Evolutionary conservation across 768 basidiomycete species (phyloP), one percentile per base, ranked within the genome.

Genomic region (Trametes cinnabarina): DNA sequence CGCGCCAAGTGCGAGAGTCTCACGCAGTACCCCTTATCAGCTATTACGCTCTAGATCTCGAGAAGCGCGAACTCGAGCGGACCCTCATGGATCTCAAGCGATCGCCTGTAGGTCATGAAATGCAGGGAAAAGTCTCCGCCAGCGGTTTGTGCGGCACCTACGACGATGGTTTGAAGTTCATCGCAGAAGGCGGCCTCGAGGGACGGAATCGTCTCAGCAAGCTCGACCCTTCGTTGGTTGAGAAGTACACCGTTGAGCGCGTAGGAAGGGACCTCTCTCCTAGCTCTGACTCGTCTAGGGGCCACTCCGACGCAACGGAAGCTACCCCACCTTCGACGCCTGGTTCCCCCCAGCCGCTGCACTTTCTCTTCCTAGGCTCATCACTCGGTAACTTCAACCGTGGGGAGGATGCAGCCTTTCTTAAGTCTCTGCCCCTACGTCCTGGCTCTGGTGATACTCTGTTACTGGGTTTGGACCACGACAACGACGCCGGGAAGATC

Each of bases 1-100:
- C 92, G 17, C 74, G 74, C 26, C 70, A 83, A 15, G 79, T 85
- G 7, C 68, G 77, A 19, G 67, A 66, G 19, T 60, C 64, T 4
- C 68, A 67, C 11, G 53, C 69, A 1, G 63, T 69, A 1, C 73
- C 84, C 2, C 83, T 86, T 1, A 83, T 89, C 66, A 89, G 84
- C 1, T 95, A 94, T 70, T 92, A 90, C 75, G 94, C 96, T 19
- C 88, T 99, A 51, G 97, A 98, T 68, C 84, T 98, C 28, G 94
- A 97, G 70, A 80, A 87, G 63, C 83, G 81, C 47, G 94, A 97
- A 68, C 84, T 98, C 23, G 81, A 85, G 57, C 86, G 93, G 32
- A 90, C 92, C 8, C 81, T 98, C 23, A 73, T 74, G 19, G 77
- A 85, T 65, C 85, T 99, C 61, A 70, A 79, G 48, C 64, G 69